These are phyloP conservation scores for Eucalyptus guilfoylei DNA, from an alignment of 345 rosid genomes.

Conservation along the genomic window DNA sequence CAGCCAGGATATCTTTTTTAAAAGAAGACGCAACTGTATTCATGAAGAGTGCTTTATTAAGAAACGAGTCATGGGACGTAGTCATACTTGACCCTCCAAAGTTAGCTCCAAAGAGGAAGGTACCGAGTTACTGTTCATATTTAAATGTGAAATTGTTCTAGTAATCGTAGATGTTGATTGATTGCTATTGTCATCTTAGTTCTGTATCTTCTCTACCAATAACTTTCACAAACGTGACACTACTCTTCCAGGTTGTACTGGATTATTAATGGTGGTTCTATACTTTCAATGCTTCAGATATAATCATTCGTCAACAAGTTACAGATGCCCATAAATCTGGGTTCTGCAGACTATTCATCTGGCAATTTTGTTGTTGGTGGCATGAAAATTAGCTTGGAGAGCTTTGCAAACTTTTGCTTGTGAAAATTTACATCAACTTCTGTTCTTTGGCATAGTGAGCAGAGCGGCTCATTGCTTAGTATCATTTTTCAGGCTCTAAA, in stretches of 20 bases:
- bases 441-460: not conserved
- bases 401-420: not conserved
- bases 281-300: not conserved
- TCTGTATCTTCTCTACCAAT: not conserved
- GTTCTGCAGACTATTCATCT: not conserved
- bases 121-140: not conserved
- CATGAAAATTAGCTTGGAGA: not conserved
- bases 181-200: not conserved
- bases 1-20: conserved; percentile 40
- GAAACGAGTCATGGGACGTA: conserved; percentile 78
- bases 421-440: not conserved
- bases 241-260: not conserved
- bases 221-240: not conserved
- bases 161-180: not conserved
- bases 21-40: conserved; percentile 66
- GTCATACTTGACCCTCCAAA: conserved; percentile 91
- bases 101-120: conserved; percentile 75
- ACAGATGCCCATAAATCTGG: not conserved
- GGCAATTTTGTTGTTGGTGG: not conserved
- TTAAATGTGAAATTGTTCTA: not conserved
- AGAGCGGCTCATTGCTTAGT: not conserved
- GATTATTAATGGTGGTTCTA: not conserved
- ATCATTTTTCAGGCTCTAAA: conserved; percentile 34
- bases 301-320: not conserved
- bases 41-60: conserved; percentile 68